Conservation (phyloP, 1,139 yeast genomes). For the Scheffersomyces insectosa region DNA sequence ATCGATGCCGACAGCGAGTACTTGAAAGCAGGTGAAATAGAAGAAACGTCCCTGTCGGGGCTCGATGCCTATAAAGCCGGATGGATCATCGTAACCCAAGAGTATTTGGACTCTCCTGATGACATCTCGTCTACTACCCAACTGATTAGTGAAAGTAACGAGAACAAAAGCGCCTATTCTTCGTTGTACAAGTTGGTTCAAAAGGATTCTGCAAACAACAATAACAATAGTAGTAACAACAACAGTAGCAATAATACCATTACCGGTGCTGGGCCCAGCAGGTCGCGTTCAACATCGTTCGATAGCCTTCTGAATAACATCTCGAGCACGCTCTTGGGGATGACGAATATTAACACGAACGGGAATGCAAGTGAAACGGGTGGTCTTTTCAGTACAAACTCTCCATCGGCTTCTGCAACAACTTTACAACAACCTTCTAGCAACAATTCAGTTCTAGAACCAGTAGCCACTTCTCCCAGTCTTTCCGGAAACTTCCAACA, state of each 20-base stretch:
- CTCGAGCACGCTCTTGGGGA: too few species aligned
- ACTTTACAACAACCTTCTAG: too few species aligned
- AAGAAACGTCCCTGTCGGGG: constrained; percentile 60
- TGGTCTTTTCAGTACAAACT: too few species aligned
- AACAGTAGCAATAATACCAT: too few species aligned
- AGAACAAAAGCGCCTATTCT: constrained; percentile 57
- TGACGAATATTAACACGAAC: too few species aligned
- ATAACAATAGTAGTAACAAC: constrained; percentile 7
- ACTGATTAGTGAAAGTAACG: constrained; percentile 37
- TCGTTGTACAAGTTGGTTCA: constrained; percentile 59
- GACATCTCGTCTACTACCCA: constrained; percentile 36
- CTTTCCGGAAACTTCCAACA: too few species aligned
- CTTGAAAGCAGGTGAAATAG: constrained; percentile 61
- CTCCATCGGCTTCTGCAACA: too few species aligned
- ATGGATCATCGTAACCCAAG: constrained; percentile 83
- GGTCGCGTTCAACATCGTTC: constrained; percentile 18
- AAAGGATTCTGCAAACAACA: constrained; percentile 24
- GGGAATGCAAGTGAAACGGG: too few species aligned
- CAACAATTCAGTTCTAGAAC: too few species aligned
- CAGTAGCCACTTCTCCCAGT: too few species aligned
- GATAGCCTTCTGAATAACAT: neutral
- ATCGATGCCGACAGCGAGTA: constrained; percentile 22
- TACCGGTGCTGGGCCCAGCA: constrained; percentile 5
- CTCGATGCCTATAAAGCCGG: constrained; percentile 69
- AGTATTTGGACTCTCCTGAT: constrained; percentile 55